These are phyloP conservation scores for Penicillium sumatraense DNA, from an alignment of 2,329 filamentous ascomycete species.

Conservation along the genomic window DNA sequence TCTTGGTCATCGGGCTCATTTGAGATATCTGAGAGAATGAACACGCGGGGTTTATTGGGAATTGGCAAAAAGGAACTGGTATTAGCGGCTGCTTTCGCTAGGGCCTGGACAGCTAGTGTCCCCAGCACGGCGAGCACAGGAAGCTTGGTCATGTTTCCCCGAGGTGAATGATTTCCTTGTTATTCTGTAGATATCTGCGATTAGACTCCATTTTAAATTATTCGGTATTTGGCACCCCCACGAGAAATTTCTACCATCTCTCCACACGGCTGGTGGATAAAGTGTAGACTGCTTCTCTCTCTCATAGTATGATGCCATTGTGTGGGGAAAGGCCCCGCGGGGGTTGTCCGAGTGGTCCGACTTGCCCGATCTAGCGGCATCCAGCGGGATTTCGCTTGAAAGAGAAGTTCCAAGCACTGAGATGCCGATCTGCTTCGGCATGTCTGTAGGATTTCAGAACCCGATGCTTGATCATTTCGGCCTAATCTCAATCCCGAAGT, in stretches of 20 bases:
- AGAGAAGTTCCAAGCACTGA: slow-evolving; percentile 7
- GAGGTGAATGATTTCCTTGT: neutral
- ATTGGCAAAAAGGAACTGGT: slow-evolving; percentile 8
- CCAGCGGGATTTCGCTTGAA: neutral
- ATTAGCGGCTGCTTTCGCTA: slow-evolving; percentile 6
- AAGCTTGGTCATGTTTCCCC: slow-evolving; percentile 3
- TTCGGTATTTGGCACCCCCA: neutral
- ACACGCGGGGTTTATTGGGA: slow-evolving; percentile 10
- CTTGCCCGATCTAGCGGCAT: neutral
- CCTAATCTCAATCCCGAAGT: neutral
- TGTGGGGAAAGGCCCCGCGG: slow-evolving; percentile 3
- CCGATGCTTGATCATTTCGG: neutral
- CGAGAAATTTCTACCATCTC: neutral
- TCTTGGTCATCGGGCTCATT: slow-evolving; percentile 48
- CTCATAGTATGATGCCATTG: slow-evolving; percentile 6
- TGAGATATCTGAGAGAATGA: slow-evolving; percentile 12
- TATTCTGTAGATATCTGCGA: neutral
- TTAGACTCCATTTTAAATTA: neutral
- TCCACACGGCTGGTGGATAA: neutral
- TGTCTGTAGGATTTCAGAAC: neutral
- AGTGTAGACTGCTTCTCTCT: neutral
- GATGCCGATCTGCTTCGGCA: slow-evolving; percentile 3
- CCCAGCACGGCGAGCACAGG: slow-evolving; percentile 5
- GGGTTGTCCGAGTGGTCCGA: slow-evolving; percentile 2
- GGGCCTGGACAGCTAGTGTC: slow-evolving; percentile 6